Evolutionary conservation across 768 basidiomycete species (phyloP).

Genomic region (Phylloporus arenicola): DNA sequence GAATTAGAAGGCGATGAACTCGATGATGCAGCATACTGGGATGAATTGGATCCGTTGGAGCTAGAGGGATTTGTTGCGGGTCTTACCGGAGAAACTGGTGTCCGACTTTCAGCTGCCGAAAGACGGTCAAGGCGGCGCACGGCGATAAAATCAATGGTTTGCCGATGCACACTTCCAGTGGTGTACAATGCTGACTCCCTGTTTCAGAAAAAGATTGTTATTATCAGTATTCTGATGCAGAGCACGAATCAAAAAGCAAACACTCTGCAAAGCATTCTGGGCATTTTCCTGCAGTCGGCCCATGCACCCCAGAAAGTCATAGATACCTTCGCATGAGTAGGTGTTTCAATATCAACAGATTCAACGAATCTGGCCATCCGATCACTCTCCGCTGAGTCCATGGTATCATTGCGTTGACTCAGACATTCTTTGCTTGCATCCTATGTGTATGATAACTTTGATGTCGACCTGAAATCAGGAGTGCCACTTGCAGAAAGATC

Average conservation of each 20-base stretch:
- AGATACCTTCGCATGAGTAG: background rate
- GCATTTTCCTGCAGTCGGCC: constrained; percentile 1
- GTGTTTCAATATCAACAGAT: background rate
- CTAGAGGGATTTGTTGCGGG: too few species aligned
- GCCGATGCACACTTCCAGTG: too few species aligned
- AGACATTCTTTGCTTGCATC: background rate
- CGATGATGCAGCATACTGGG: too few species aligned
- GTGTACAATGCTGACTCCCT: too few species aligned
- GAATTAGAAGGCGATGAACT: too few species aligned
- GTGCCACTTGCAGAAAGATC: background rate
- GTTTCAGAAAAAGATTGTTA: background rate
- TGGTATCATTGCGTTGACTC: background rate
- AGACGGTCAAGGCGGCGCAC: too few species aligned
- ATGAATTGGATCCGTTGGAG: too few species aligned
- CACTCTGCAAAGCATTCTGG: background rate
- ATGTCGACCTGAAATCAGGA: background rate
- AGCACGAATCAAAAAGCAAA: background rate
- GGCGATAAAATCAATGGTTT: too few species aligned
- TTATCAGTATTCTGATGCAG: background rate
- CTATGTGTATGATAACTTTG: constrained; percentile 5
- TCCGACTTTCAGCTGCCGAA: too few species aligned
- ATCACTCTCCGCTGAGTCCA: background rate
- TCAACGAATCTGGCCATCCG: background rate
- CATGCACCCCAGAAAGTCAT: constrained; percentile 2
- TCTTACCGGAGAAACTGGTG: too few species aligned